Conservation (phyloP, 1,139 yeast genomes). For the Sugiyamaella novakii region DNA sequence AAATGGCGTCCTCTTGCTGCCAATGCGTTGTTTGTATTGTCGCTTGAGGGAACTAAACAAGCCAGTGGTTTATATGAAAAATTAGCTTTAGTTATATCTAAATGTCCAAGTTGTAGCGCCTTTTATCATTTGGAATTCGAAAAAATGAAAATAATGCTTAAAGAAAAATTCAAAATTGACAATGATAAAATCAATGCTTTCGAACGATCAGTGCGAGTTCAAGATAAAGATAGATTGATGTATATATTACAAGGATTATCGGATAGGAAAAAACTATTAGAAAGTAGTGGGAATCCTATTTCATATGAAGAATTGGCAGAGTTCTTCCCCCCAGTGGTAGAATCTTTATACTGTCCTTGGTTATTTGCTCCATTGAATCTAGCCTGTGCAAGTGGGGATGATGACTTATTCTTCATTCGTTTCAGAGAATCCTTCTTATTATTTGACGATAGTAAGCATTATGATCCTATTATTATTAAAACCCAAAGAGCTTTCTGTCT, state of each 20-base stretch:
- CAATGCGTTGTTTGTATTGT: slow-evolving; percentile 23
- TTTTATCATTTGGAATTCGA: slow-evolving; percentile 25
- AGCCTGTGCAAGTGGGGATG: slow-evolving; percentile 2
- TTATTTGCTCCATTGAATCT: slow-evolving; percentile 10
- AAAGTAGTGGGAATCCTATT: too few relatives aligned
- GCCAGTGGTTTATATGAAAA: slow-evolving; percentile 10
- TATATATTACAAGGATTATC: neutral
- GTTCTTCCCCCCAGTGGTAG: slow-evolving; percentile 21
- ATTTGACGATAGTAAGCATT: slow-evolving; percentile 22
- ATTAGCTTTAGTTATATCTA: slow-evolving; percentile 18
- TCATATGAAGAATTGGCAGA: slow-evolving; percentile 26
- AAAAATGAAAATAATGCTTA: slow-evolving; percentile 14
- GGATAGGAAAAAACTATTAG: slow-evolving; percentile 5
- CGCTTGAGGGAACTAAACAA: slow-evolving; percentile 15
- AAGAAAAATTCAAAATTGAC: slow-evolving; percentile 18
- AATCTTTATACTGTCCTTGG: slow-evolving; percentile 20
- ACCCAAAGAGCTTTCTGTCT: slow-evolving; percentile 11
- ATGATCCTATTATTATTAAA: slow-evolving; percentile 17
- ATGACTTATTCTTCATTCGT: slow-evolving; percentile 1
- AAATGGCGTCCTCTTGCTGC: slow-evolving; percentile 26
- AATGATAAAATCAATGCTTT: slow-evolving; percentile 19
- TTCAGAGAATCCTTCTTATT: slow-evolving; percentile 17
- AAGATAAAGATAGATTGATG: slow-evolving; percentile 19
- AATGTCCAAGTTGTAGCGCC: slow-evolving; percentile 25
- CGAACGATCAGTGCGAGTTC: slow-evolving; percentile 6